These are phyloP conservation scores for Lepidium campestre DNA, from an alignment of 441 rosid species.

Conservation along the genomic window DNA sequence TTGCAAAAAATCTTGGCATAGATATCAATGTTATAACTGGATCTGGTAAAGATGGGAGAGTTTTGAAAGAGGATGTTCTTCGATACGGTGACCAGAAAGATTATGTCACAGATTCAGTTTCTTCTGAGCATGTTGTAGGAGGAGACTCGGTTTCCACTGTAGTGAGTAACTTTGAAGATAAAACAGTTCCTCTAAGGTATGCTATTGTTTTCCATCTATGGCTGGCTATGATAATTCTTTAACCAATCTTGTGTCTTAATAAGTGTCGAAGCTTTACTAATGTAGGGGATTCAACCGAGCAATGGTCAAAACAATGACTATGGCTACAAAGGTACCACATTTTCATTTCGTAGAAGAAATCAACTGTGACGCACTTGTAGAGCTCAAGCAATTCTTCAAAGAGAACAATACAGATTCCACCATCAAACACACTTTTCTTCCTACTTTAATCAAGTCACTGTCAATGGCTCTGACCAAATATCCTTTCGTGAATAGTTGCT, in stretches of 20 bases:
- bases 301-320: constrained; percentile 90
- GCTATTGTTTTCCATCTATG: neutral
- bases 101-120: constrained; percentile 26
- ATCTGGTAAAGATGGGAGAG: constrained; percentile 68
- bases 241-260: neutral
- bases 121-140: constrained; percentile 20
- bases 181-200: constrained; percentile 65
- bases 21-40: constrained; percentile 53
- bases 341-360: constrained; percentile 96
- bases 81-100: constrained; percentile 47
- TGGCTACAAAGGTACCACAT: constrained; percentile 88
- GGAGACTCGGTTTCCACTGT: constrained; percentile 8
- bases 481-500: constrained; percentile 80
- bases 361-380: constrained; percentile 64
- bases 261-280: neutral
- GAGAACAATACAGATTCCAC: constrained; percentile 54
- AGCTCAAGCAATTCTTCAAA: constrained; percentile 67
- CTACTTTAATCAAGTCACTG: constrained; percentile 69
- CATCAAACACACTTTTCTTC: constrained; percentile 81
- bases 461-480: constrained; percentile 76
- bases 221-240: neutral
- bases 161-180: constrained; percentile 38
- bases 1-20: constrained; percentile 67
- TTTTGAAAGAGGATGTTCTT: constrained; percentile 74
- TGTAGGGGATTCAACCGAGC: constrained; percentile 79